Base-by-base conservation (phyloP, 768 basidiomycete genomes). In the Psilocybe tampanensis region DNA sequence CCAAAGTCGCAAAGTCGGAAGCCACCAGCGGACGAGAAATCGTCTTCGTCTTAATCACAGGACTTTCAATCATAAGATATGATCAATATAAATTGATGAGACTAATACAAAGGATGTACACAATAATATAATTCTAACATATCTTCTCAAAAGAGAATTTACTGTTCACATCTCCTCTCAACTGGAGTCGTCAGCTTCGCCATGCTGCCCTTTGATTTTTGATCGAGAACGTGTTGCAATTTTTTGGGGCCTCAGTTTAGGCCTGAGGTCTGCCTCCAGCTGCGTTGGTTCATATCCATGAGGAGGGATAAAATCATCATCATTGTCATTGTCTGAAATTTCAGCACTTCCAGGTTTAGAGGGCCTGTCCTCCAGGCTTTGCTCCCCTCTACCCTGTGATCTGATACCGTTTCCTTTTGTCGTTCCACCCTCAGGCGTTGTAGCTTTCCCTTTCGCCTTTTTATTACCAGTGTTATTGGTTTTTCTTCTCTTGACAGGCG, bases 1-100 rank as follows among this genome's bases (percentile, higher is more conserved):
- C 74, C 78, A 9, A 82, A 78, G 54, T 64, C 65, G 21, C 73
- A 72, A 63, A 59, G 23, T 26, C 47, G 60, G 19, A 58, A 49
- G 11, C 21, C 55, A 5, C 23, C 51, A 7, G 34, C 51, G 15
- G 47, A 51, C 15, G 33, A 55, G 3, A 45, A 33, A 42, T 12
- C 59, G 26, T 42, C 60, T 39, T 23, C 52, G 36, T 52, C 60
- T 17, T 24, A 34, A 22, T 51, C 52, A 55, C 52, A 17, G 8
- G n/a, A n/a, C n/a, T n/a, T n/a, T n/a, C n/a, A n/a, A n/a, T 48
- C 47, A 32, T 48, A 45, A n/a, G 23, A 17, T 45, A 29, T 29
- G 5, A 29, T 4, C 29, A 29, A 5, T 29, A 29, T 29, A 5
- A 29, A 4, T 5, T 29, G 29, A 5, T 9, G 29, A 29, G 29